These are phyloP conservation scores for Leccinum angustisporum DNA, from an alignment of 1,284 basidiomycete species.

Conservation along the genomic window DNA sequence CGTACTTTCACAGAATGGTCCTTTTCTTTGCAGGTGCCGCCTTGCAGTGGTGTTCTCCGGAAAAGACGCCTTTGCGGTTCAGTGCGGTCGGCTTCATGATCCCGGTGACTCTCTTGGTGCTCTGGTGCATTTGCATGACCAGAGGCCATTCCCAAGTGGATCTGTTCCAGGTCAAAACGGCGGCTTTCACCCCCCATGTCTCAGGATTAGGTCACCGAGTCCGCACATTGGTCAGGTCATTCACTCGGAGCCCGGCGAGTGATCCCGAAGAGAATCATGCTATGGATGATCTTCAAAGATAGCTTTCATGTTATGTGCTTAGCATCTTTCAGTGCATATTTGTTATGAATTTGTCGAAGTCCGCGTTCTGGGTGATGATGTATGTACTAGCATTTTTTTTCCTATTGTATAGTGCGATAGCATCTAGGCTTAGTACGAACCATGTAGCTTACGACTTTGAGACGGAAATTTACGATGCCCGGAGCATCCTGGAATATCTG, in stretches of 20 bases:
- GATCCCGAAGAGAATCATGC: background rate
- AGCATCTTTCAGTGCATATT: background rate
- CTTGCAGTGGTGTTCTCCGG: constrained; percentile 25
- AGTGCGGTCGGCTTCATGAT: constrained; percentile 10
- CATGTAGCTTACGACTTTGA: background rate
- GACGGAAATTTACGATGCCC: background rate
- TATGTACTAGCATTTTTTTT: background rate
- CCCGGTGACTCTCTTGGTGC: constrained; percentile 11
- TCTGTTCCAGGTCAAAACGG: background rate
- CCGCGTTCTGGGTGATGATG: background rate
- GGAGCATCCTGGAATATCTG: no score
- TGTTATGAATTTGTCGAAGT: background rate
- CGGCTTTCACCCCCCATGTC: background rate
- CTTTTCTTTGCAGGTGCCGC: constrained; percentile 32
- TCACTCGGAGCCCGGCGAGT: background rate
- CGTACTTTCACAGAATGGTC: constrained; percentile 20
- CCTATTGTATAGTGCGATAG: no score
- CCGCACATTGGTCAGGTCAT: background rate
- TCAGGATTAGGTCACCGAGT: background rate
- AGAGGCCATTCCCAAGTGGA: constrained; percentile 1
- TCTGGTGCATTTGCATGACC: constrained; percentile 28
- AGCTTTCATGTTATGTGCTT: background rate
- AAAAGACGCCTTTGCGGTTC: background rate
- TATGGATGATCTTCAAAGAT: background rate
- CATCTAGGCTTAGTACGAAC: background rate